phyloP scores from a whole-genome alignment of 2,329 filamentous ascomycete species.

The Hypoxylon rubiginosum region DNA sequence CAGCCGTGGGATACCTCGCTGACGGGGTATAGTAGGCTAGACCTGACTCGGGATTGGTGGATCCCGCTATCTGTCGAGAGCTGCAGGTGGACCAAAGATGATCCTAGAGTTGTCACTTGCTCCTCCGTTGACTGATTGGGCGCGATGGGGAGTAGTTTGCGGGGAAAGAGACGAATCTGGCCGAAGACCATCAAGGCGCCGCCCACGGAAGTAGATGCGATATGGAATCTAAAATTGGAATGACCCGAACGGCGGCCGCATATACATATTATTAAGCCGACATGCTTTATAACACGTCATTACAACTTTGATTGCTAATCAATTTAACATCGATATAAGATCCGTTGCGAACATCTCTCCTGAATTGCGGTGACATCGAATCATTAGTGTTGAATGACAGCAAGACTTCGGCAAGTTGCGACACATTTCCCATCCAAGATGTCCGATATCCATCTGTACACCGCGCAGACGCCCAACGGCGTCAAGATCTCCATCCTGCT shows the following conservation, averaged over 20 bases:
- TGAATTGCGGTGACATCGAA: background rate
- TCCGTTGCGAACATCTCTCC: background rate
- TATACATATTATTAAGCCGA: slow-evolving; percentile 16
- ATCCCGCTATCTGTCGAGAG: background rate
- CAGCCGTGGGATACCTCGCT: too few relatives aligned
- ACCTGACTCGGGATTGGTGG: background rate
- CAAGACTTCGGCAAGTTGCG: slow-evolving; percentile 38
- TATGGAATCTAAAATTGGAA: too few relatives aligned
- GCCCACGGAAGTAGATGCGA: too few relatives aligned
- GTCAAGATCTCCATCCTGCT: slow-evolving; percentile 90
- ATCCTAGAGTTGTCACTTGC: background rate
- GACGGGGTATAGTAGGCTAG: too few relatives aligned
- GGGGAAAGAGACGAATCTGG: background rate
- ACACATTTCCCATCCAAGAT: slow-evolving; percentile 54
- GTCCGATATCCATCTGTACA: slow-evolving; percentile 85
- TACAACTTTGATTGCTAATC: slow-evolving; percentile 31
- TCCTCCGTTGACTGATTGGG: too few relatives aligned
- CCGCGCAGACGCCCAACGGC: slow-evolving; percentile 86
- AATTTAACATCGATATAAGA: slow-evolving; percentile 21
- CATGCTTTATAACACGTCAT: slow-evolving; percentile 10
- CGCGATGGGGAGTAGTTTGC: too few relatives aligned
- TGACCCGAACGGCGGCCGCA: too few relatives aligned
- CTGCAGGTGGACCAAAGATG: background rate
- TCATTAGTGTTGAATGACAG: background rate
- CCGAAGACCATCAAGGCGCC: too few relatives aligned